A percentile compares a stretch with the other conserved stretches of the same genome.
Evolutionary conservation across 257 asterid genomes (phyloP).

Genomic region (Parsonsia alboflavescens): DNA sequence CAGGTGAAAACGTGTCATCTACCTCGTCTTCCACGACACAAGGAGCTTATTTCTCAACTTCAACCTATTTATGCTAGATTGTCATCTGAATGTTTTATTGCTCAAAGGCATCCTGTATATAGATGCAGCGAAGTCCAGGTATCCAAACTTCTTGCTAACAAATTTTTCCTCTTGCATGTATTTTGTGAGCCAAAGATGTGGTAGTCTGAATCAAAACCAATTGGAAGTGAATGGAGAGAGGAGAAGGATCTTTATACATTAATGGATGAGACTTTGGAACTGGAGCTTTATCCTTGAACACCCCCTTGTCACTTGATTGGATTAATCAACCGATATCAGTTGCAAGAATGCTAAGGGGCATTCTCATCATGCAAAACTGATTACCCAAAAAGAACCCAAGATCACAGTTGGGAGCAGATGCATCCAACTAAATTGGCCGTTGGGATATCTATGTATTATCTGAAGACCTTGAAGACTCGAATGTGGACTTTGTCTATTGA

Average conservation of each 20-base stretch:
- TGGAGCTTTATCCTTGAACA: neutral
- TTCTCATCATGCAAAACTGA: neutral
- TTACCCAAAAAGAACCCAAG: neutral
- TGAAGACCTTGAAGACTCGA: neutral
- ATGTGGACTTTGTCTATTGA: neutral
- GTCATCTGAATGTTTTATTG: conserved; percentile 39
- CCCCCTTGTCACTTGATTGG: neutral
- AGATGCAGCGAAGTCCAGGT: conserved; percentile 88
- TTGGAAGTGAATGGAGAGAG: neutral
- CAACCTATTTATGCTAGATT: conserved; percentile 58
- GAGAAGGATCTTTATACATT: neutral
- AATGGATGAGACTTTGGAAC: neutral
- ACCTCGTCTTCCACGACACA: conserved; percentile 66
- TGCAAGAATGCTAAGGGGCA: neutral
- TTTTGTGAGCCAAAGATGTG: neutral
- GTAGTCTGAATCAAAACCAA: neutral
- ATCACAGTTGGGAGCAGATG: neutral
- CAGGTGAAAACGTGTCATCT: conserved; percentile 64
- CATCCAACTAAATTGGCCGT: neutral
- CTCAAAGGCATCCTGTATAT: conserved; percentile 64
- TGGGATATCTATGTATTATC: neutral
- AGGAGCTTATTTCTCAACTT: conserved; percentile 62
- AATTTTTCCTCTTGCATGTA: conserved; percentile 1
- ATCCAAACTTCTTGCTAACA: conserved; percentile 1
- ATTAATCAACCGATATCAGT: neutral